phyloP scores from a whole-genome alignment of 1,284 basidiomycete genomes.

The Sanghuangporus sanghuang region DNA sequence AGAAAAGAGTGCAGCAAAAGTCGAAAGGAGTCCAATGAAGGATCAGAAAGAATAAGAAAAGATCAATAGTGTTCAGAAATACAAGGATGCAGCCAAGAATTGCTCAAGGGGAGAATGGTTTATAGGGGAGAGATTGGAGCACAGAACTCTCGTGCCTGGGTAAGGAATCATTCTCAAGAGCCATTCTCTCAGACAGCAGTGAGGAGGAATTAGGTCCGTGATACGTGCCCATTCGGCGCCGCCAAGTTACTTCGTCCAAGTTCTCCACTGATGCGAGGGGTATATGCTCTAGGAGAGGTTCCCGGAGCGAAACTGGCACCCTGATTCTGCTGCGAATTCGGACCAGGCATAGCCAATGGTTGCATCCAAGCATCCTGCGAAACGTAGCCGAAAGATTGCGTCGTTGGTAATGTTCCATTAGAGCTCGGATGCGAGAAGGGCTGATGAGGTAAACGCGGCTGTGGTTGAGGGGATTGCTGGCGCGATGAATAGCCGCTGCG shows the following conservation, averaged over 20 bases:
- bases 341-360: slow-evolving; percentile 7
- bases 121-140: neutral
- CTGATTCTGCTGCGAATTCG: slow-evolving; percentile 2
- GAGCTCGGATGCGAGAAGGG: slow-evolving; percentile 40
- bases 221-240: slow-evolving; percentile 10
- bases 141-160: neutral
- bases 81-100: slow-evolving; percentile 5
- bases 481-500: slow-evolving; percentile 35
- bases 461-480: slow-evolving; percentile 37
- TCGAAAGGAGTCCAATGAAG: neutral
- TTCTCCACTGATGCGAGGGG: slow-evolving; percentile 16
- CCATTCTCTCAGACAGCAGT: neutral
- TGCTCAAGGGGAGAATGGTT: neutral
- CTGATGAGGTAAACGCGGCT: slow-evolving; percentile 34
- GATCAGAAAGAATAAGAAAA: slow-evolving; percentile 7
- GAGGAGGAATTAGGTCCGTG: slow-evolving; percentile 5
- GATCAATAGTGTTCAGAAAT: slow-evolving; percentile 14
- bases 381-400: slow-evolving; percentile 2
- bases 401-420: slow-evolving; percentile 17
- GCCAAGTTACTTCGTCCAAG: slow-evolving; percentile 5
- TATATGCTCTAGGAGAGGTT: slow-evolving; percentile 15
- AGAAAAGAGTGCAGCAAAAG: neutral
- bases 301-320: slow-evolving; percentile 1
- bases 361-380: slow-evolving; percentile 14
- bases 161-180: neutral